Evolutionary conservation across 2,329 filamentous ascomycete genomes (phyloP).

Genomic region (Fusarium penzigii): DNA sequence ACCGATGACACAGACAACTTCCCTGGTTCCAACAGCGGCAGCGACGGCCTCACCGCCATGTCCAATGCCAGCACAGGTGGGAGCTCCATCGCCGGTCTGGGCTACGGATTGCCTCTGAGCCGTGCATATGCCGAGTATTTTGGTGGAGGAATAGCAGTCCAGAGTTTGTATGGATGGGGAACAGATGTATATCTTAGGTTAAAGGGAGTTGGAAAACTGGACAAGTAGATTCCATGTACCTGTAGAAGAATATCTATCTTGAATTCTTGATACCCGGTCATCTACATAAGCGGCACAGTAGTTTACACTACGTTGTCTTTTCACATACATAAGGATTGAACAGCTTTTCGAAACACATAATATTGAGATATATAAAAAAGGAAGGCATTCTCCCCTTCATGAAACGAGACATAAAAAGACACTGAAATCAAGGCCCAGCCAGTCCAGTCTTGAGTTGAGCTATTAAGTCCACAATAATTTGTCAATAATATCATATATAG

Average conservation of each 20-base stretch:
- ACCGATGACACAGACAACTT: conserved; percentile 55
- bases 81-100: conserved; percentile 87
- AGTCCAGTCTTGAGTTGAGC: not conserved
- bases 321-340: not conserved
- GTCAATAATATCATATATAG: not conserved
- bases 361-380: conserved; percentile 13
- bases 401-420: not conserved
- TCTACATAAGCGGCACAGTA: not conserved
- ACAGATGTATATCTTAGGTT: conserved; percentile 68
- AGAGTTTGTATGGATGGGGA: conserved; percentile 93
- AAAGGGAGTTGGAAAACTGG: conserved; percentile 61
- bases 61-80: conserved; percentile 69
- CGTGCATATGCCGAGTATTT: conserved; percentile 98
- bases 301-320: not conserved
- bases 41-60: conserved; percentile 70
- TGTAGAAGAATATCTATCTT: conserved; percentile 2
- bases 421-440: not conserved
- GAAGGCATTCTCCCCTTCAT: conserved; percentile 4
- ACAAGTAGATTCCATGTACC: conserved; percentile 22
- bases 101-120: conserved; percentile 88
- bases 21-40: conserved; percentile 41
- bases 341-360: conserved; percentile 1
- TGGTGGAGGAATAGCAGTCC: conserved; percentile 90
- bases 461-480: not conserved
- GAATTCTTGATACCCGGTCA: not conserved